These are phyloP conservation scores for Endotrypanum monterogeii DNA, from an alignment of 208 protist species.

Conservation along the genomic window DNA sequence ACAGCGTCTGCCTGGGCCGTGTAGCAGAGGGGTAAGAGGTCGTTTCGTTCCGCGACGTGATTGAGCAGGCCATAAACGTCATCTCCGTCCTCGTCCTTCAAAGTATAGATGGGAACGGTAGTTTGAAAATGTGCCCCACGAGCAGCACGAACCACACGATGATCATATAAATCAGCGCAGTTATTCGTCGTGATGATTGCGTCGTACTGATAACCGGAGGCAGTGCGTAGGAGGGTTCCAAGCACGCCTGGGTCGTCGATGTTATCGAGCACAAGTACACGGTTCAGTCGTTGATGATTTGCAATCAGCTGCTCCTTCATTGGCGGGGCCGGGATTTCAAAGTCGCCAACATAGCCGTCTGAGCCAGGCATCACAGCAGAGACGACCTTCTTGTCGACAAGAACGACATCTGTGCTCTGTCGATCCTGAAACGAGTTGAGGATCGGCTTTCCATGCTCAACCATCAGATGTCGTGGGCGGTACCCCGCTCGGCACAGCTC, in stretches of 20 bases:
- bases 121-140: conserved; percentile 88
- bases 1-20: conserved; percentile 44
- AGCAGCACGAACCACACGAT: conserved; percentile 83
- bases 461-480: conserved; percentile 67
- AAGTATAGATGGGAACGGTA: conserved; percentile 78
- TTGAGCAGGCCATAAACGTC: conserved; percentile 88
- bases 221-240: conserved; percentile 81
- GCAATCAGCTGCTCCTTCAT: conserved; percentile 87
- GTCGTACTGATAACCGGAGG: conserved; percentile 87
- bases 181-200: conserved; percentile 85
- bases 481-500: conserved; percentile 75
- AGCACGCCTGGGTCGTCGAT: conserved; percentile 82
- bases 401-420: conserved; percentile 56
- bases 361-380: conserved; percentile 67
- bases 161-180: conserved; percentile 90
- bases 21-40: conserved; percentile 77
- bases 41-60: conserved; percentile 78
- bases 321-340: conserved; percentile 77
- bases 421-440: conserved; percentile 54
- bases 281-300: conserved; percentile 81
- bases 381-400: conserved; percentile 50
- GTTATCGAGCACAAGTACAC: conserved; percentile 90
- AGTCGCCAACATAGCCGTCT: conserved; percentile 90
- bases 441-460: conserved; percentile 57
- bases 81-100: conserved; percentile 88